Base-by-base conservation (phyloP, 441 rosid species). In the Kokia cookei region DNA sequence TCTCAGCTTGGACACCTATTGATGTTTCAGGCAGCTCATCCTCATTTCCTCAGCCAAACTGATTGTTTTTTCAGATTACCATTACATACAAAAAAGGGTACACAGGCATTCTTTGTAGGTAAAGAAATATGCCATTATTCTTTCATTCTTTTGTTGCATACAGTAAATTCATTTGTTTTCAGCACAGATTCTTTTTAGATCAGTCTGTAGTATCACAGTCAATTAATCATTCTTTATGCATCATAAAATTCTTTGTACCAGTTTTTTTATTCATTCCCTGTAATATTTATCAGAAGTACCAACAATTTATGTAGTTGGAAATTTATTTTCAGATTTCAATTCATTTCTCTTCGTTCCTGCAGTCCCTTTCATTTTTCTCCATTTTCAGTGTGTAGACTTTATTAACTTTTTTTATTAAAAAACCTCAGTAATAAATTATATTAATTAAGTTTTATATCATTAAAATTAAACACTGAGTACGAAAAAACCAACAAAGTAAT, bases 1-100 rank as follows among this genome's bases (percentile, higher is more conserved):
- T 93, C 84, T 95, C 99, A 1, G 91, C 93, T 7, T 95, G 99
- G 99, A 53, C 76, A 15, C 89, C 89, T 12, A 76, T 74, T 24
- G 90, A 88, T 76, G 64, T 80, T 40, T 84, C 84, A 3, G 92
- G 92, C 80, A 85, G 89, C 78, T 87, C 92, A 57, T 88, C 88
- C 59, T 78, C 91, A 35, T 87, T 81, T 67, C 79, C 88, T 64
- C 87, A 83, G 82, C 86, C 87, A 64, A 71, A 19, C 7, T 54
- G 79, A 54, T 72, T 89, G 84, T 84, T 67, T 2, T 2, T 26
- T 72, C 67, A 57, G 71, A 67, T 69, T 65, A 14, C 76, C 68
- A 75, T 78, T 68, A 78, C 80, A 79, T 76, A 78, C 80, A 79
- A 65, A 71, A 77, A 80, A 72, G 61, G 78, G 72, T 54, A 78